Evolutionary conservation across 2,329 filamentous ascomycete species (phyloP), one percentile per base, ranked within the genome.

Genomic region (Alternaria rosae): DNA sequence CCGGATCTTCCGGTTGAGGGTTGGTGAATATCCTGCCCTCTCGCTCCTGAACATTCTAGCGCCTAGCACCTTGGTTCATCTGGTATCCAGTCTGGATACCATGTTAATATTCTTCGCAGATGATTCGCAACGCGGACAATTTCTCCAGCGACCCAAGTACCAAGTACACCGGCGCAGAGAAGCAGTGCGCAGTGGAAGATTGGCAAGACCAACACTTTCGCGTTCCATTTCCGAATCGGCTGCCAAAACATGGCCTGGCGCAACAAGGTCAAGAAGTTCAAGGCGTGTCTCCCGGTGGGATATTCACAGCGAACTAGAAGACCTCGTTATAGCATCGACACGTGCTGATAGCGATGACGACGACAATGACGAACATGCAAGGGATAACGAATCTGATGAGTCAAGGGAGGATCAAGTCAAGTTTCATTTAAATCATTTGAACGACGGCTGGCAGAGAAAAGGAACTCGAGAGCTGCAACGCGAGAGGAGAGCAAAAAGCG

Each of bases 1-100:
- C 65, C 61, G 50, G 72, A 73, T 47, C 53, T 73, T 50, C 70
- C 75, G 58, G 67, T 68, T 41, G 73, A 76, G 67, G 72, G 72
- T 65, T 75, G 72, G 73, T 74, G 68, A 74, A 51, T 54, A 54
- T 58, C 50, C 26, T 61, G 43, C 56, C 44, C 42, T 52, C 48
- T 35, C 42, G 21, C 42, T 51, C 30, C 55, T 51, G 30, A 44
- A 47, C 38, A 35, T 51, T 26, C 13, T 30, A 30, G 20, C 44
- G 38, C 21, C 35, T 52, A 54, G 45, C 45, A 32, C 32, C 28
- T 53, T 44, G 13, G 10, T 3, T 13, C 17, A 26, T 26, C 35
- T 43, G 41, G 30, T 38, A 42, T 32, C 23, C 25, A 44, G 30
- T n/a, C 5, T 44, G 54, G 51, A 35, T 30, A 38, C 28, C 35